A percentile compares a stretch with the other conserved stretches of the same genome.
Evolutionary conservation across 352 stramenopile genomes (phyloP).

Genomic region (Globisporangium barbulae): DNA sequence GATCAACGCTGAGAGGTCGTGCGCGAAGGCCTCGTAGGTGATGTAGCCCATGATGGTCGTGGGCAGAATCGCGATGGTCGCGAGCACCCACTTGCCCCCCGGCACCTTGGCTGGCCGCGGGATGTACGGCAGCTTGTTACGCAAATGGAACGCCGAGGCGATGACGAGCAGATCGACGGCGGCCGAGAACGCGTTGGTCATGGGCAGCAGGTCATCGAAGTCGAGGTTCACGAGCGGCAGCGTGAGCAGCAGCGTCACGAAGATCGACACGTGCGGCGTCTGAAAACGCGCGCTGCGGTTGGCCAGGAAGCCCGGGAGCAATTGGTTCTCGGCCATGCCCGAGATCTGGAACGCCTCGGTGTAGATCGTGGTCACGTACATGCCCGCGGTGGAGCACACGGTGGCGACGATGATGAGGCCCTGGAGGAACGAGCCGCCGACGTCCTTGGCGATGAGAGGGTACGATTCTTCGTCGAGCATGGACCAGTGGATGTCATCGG

Average conservation of each 20-base stretch:
- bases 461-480: slow-evolving; percentile 85
- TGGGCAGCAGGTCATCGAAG: slow-evolving; percentile 71
- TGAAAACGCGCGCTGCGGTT: slow-evolving; percentile 36
- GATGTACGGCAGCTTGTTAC: slow-evolving; percentile 67
- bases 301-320: slow-evolving; percentile 74
- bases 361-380: slow-evolving; percentile 86
- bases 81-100: slow-evolving; percentile 35
- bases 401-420: slow-evolving; percentile 71
- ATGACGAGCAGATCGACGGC: slow-evolving; percentile 89
- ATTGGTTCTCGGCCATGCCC: slow-evolving; percentile 66
- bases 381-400: slow-evolving; percentile 74
- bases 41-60: slow-evolving; percentile 47
- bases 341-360: slow-evolving; percentile 80
- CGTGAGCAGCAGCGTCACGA: slow-evolving; percentile 33
- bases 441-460: slow-evolving; percentile 57
- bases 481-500: not conserved
- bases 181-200: slow-evolving; percentile 91
- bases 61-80: slow-evolving; percentile 31
- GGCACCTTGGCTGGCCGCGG: slow-evolving; percentile 55
- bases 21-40: slow-evolving; percentile 39
- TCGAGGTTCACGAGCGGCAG: slow-evolving; percentile 46
- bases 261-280: slow-evolving; percentile 31
- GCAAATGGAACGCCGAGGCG: slow-evolving; percentile 84
- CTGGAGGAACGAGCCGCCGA: slow-evolving; percentile 70
- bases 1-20: slow-evolving; percentile 25